Conservation (phyloP, 1,284 basidiomycete genomes). For the Cryptococcus sp. region DNA sequence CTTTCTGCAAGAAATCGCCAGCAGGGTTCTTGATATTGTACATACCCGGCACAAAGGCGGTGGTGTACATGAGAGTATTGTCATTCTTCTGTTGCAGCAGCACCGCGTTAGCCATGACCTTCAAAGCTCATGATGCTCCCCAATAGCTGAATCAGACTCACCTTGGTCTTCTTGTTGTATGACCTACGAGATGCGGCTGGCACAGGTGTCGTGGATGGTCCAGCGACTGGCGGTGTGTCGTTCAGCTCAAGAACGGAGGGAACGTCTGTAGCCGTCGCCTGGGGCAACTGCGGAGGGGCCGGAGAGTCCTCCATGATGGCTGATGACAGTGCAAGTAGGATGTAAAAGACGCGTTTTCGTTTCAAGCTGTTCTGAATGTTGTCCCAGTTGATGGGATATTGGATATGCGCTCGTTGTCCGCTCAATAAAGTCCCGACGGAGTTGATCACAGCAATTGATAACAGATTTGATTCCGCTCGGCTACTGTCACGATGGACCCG, state of each 20-base stretch:
- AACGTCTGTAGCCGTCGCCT: background rate
- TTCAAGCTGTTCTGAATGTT: too few species aligned
- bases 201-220: slow-evolving; percentile 15
- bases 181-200: slow-evolving; percentile 8
- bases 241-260: slow-evolving; percentile 7
- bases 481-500: too few species aligned
- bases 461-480: too few species aligned
- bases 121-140: background rate
- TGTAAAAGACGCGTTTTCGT: too few species aligned
- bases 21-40: slow-evolving; percentile 49
- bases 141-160: slow-evolving; percentile 1
- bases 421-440: too few species aligned
- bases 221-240: slow-evolving; percentile 9
- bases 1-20: slow-evolving; percentile 42
- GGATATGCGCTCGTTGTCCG: too few species aligned
- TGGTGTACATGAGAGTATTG: slow-evolving; percentile 38
- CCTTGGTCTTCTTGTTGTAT: slow-evolving; percentile 21
- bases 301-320: slow-evolving; percentile 9
- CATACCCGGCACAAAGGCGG: slow-evolving; percentile 43
- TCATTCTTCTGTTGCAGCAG: slow-evolving; percentile 17
- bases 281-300: slow-evolving; percentile 3
- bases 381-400: too few species aligned
- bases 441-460: too few species aligned
- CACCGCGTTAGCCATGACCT: background rate
- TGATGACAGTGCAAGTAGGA: background rate